Evolutionary conservation across 495 filamentous ascomycete genomes (phyloP), one percentile per base, ranked within the genome.

Genomic region (Wilcoxina mikolae): DNA sequence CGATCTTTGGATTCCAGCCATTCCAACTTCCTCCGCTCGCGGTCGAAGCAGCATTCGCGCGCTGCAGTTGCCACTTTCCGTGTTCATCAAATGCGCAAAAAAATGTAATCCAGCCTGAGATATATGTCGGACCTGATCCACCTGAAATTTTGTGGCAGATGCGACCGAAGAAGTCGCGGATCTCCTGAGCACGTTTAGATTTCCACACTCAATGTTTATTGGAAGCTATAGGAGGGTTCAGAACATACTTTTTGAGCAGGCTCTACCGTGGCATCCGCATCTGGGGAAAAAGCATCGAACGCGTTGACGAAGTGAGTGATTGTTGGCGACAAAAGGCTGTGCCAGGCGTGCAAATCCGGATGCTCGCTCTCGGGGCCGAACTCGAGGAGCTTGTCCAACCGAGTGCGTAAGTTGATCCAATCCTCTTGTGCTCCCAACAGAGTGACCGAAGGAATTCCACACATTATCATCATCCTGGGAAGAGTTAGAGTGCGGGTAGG

Each of bases 391-490:
- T 67, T 68, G 1, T 74, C 64, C 3, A 75, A 48, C 3, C 66
- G 60, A 0, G 10, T 24, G 1, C 64, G 50, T 4, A 77, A 59
- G 7, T 57, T 26, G 24, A 61, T 56, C 68, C 70, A 78, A 58
- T 76, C 76, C 3, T 55, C 51, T 25, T 57, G 52, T 25, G 67
- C 60, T 17, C 75, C 75, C 0, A 74, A 61, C 9, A 78, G 57
- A 1, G 74, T 77, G 5, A 77, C 72, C 1, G 68, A 69, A 12
- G 76, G 73, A 4, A 79, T 60, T 0, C 74, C 74, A 53, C 75
- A 77, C 1, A 3, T 10, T 0, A 59, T 10, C 24, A 48, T 43
- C 17, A 51, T n/a, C n/a, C n/a, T n/a, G 48, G 26, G 20, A 11
- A 10, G n/a, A 15, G 10, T 55, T 43, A 56, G 45, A 18, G 17